These are phyloP conservation scores for Plicaturopsis crispa DNA, from an alignment of 768 basidiomycete species.

Conservation along the genomic window DNA sequence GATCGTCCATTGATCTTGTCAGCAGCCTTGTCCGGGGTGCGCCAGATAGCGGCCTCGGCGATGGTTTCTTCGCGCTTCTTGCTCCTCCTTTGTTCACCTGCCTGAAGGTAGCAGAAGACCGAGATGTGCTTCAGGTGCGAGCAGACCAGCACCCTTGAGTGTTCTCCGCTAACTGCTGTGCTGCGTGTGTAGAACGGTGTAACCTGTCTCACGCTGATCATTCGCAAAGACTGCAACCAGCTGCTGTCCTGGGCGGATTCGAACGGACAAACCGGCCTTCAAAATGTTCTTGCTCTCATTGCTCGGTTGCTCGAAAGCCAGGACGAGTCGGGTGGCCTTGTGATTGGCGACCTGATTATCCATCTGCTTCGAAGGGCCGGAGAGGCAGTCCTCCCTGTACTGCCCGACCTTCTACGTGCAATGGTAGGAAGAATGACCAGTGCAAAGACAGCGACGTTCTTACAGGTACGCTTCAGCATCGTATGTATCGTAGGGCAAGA, in stretches of 20 bases:
- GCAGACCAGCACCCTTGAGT: not conserved
- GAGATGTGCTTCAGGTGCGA: constrained; percentile 72
- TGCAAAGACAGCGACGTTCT: constrained; percentile 87
- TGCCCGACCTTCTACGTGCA: constrained; percentile 81
- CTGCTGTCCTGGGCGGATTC: constrained; percentile 68
- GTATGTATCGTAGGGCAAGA: not conserved
- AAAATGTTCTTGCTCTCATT: constrained; percentile 66
- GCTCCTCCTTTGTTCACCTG: constrained; percentile 71
- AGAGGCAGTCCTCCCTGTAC: constrained; percentile 70
- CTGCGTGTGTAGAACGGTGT: constrained; percentile 74
- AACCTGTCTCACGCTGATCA: constrained; percentile 68
- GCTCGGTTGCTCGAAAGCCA: constrained; percentile 70
- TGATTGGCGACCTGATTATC: constrained; percentile 92
- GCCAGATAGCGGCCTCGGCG: constrained; percentile 56
- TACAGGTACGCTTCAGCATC: constrained; percentile 53
- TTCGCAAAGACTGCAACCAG: constrained; percentile 84
- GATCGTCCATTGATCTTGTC: constrained; percentile 78
- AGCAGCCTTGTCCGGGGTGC: constrained; percentile 66
- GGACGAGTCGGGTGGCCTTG: constrained; percentile 89
- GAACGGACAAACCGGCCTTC: constrained; percentile 66
- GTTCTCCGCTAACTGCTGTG: not conserved
- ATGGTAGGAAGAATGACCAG: constrained; percentile 75
- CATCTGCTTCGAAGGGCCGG: constrained; percentile 84
- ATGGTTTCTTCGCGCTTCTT: constrained; percentile 70
- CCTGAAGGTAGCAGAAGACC: constrained; percentile 67